Base-by-base conservation (phyloP, 371 early-diverging fungal genomes). In the Mortierella sp. region DNA sequence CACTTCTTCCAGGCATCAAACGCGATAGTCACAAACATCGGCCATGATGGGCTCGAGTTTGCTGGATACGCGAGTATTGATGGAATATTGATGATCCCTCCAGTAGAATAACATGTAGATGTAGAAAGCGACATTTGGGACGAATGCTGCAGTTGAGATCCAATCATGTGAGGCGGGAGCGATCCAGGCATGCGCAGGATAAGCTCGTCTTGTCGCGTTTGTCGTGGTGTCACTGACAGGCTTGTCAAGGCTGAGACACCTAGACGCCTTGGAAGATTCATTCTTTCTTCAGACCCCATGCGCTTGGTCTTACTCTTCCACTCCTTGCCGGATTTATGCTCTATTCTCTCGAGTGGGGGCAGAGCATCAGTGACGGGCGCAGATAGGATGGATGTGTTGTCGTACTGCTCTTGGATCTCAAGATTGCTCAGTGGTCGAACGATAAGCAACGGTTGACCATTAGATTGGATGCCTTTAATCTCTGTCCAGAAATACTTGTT, bases 1-100 rank as follows among this genome's bases (percentile, higher is more conserved):
- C 80, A 79, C 34, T 70, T 59, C 22, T 60, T 65, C 78, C 78
- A 78, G 13, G 78, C 78, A 3, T 78, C 63, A 28, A 78, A 28
- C 19, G 70, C 78, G n/a, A 61, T 60, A 5, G 61, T 54, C 31
- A 61, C 26, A 47, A 78, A 64, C 10, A 66, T n/a, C 0, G 57
- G 28, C 72, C 73, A 78, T 0, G 73, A 55, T 1, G 51, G 55
- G 10, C 19, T 47, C 0, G 76, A 10, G 8, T 60, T 58, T 3
- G 57, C n/a, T 5, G 65, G 58, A 45, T 61, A 68, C 8, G 73
- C 57, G 1, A 78, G 34, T 29, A 57, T 37, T 1, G 72, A 35
- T 2, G 72, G 57, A 61, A 66, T 59, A 29, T 35, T 60, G 19
- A 55, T 49, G 32, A 37, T 43, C 35, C 43, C 43, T 8, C 47